Evolutionary conservation across 2,329 filamentous ascomycete genomes (phyloP), one percentile per base, ranked within the genome.

Genomic region (Ascochyta koolunga): DNA sequence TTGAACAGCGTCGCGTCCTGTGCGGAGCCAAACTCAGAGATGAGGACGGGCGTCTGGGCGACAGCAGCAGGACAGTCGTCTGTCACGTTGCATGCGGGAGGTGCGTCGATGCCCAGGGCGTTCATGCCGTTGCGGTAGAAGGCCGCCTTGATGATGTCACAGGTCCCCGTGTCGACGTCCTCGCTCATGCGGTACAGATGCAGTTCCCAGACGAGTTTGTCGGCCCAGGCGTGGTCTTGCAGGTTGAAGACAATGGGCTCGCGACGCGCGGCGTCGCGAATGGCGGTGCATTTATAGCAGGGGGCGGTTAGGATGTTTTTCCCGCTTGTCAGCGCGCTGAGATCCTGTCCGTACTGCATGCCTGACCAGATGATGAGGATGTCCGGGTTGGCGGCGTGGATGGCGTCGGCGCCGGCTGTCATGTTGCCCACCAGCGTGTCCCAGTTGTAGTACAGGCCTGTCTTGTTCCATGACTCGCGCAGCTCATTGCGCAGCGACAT

Each of bases 141-240:
- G 13, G 72, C 74, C 8, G 80, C 79, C 67, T 80, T 74, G 68
- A 82, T 77, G 50, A 79, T 73, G 15, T 73, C 71, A 65, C 81
- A 82, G 13, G 70, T 77, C 2, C 77, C 80, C 1, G 79, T 80
- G 66, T 77, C 68, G n/a, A 69, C 47, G 51, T 71, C 66, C 50
- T 69, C 67, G 56, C 64, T 67, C 67, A 71, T 70, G 54, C 74
- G 76, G 76, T 86, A 86, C 25, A 80, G 77, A 71, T 86, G 84
- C 64, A 82, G 79, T 71, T 86, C 84, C 82, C 83, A 86, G 11
- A 86, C 82, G 61, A 83, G 77, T 70, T 86, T 86, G 70, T 81
- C 66, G 1, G 76, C 74, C 79, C 79, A 82, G 7, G 78, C 65
- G 62, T 82, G 74, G 33, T 66, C 67, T 38, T 68, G 76, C 7